Percentiles rank a stretch among this genome's conserved stretches.
Conservation (phyloP, 208 protist species). For the Porcisia deanei region DNA sequence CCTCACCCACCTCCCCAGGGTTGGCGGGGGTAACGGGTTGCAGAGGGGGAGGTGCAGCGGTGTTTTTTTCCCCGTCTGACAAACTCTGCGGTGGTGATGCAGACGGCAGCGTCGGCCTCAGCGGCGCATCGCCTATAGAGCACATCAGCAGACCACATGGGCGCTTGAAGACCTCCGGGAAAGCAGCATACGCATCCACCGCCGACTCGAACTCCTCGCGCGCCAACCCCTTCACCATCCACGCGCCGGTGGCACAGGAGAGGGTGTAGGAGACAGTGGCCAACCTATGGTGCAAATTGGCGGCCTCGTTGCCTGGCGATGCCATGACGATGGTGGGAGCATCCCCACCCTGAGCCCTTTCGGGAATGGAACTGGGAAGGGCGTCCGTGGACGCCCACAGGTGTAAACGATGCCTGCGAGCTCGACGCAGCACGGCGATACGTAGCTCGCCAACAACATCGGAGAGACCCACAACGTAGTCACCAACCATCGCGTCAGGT, state of each 20-base stretch:
- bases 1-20: constrained; percentile 3
- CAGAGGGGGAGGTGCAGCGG: not conserved
- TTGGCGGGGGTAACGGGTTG: not conserved
- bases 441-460: constrained; percentile 61
- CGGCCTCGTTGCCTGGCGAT: not conserved
- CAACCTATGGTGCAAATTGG: constrained; percentile 11
- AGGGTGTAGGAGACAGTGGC: constrained; percentile 52
- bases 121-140: not conserved
- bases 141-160: constrained; percentile 45
- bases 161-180: constrained; percentile 64
- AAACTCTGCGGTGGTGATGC: not conserved
- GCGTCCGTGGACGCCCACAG: constrained; percentile 11
- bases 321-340: not conserved
- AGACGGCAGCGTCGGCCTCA: not conserved
- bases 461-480: constrained; percentile 71
- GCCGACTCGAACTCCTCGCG: constrained; percentile 71
- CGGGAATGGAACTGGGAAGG: not conserved
- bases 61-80: not conserved
- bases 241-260: constrained; percentile 71
- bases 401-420: constrained; percentile 17
- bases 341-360: not conserved
- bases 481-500: constrained; percentile 59
- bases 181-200: constrained; percentile 64
- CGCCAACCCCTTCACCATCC: constrained; percentile 68
- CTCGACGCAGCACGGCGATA: constrained; percentile 46